Percentiles rank a stretch among this genome's conserved stretches.
Evolutionary conservation across 306 rosid genomes (phyloP).

Genomic region (Mucuna pruriens): DNA sequence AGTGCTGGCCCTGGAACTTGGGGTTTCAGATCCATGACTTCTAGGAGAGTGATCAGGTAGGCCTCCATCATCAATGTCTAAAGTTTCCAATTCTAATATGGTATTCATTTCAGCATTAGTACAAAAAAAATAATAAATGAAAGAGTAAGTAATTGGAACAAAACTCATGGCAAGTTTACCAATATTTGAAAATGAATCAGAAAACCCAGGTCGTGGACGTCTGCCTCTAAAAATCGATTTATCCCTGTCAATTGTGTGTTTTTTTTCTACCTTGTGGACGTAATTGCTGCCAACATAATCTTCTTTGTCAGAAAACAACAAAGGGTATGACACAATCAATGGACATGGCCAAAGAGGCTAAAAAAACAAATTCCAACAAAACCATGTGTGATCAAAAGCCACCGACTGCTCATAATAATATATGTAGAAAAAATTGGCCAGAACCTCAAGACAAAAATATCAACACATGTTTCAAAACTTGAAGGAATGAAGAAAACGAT

Average conservation of each 20-base stretch:
- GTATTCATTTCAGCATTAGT: constrained; percentile 32
- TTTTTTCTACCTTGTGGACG: constrained; percentile 43
- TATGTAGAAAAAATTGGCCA: background rate
- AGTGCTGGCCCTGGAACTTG: constrained; percentile 65
- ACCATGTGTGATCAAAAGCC: background rate
- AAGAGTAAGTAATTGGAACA: background rate
- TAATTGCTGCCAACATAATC: constrained; percentile 60
- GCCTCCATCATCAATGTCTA: constrained; percentile 52
- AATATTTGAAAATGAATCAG: constrained; percentile 60
- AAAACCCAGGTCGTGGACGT: constrained; percentile 57
- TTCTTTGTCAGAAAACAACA: constrained; percentile 46
- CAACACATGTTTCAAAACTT: constrained; percentile 20
- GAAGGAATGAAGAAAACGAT: background rate
- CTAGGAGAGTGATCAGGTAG: constrained; percentile 45
- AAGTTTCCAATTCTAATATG: constrained; percentile 51
- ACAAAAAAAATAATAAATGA: constrained; percentile 5
- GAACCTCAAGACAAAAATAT: background rate
- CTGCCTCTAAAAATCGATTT: constrained; percentile 38
- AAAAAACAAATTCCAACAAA: constrained; percentile 33
- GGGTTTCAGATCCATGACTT: constrained; percentile 56
- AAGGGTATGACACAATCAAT: constrained; percentile 41
- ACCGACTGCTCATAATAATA: constrained; percentile 1
- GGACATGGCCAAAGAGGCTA: background rate
- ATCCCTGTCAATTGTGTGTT: constrained; percentile 37
- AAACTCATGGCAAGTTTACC: constrained; percentile 42